Evolutionary conservation across 1,284 basidiomycete genomes (phyloP).

Genomic region (Tilletia walkeri): DNA sequence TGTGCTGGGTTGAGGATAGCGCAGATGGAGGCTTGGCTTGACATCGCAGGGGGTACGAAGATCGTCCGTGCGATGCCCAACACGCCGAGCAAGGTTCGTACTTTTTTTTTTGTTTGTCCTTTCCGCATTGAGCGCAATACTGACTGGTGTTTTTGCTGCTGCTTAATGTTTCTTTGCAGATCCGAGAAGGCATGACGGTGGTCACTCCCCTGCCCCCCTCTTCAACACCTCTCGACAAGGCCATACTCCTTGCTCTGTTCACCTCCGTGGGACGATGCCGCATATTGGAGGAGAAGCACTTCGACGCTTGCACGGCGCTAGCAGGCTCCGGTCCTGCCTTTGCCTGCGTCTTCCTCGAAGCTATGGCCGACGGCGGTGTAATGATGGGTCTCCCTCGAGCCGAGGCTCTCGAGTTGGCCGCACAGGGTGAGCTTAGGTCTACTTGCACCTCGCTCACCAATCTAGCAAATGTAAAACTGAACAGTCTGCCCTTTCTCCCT

Average conservation of each 20-base stretch:
- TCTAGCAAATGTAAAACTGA: background rate
- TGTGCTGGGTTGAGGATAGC: slow-evolving; percentile 88
- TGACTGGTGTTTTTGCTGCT: background rate
- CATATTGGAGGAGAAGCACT: slow-evolving; percentile 62
- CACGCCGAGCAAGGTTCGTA: slow-evolving; percentile 84
- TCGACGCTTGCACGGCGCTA: slow-evolving; percentile 95
- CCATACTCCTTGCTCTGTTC: slow-evolving; percentile 48
- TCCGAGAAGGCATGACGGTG: slow-evolving; percentile 55
- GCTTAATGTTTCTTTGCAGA: slow-evolving; percentile 24
- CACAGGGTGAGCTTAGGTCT: slow-evolving; percentile 70
- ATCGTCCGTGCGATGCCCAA: slow-evolving; percentile 98
- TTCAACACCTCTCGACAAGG: slow-evolving; percentile 29
- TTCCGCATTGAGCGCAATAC: slow-evolving; percentile 9
- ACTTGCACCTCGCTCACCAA: background rate
- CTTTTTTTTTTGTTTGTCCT: background rate
- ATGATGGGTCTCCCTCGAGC: slow-evolving; percentile 98
- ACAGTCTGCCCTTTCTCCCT: slow-evolving; percentile 8
- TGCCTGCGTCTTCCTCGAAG: slow-evolving; percentile 92
- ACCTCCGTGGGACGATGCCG: slow-evolving; percentile 47
- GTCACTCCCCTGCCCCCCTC: slow-evolving; percentile 42
- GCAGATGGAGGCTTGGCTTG: slow-evolving; percentile 75
- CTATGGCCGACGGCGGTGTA: slow-evolving; percentile 97
- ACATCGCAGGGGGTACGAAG: slow-evolving; percentile 64
- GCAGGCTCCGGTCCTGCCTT: slow-evolving; percentile 96
- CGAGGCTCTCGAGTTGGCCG: slow-evolving; percentile 90